Conservation (phyloP, 1,139 yeast genomes). For the Scheffersomyces cryptocercus region DNA sequence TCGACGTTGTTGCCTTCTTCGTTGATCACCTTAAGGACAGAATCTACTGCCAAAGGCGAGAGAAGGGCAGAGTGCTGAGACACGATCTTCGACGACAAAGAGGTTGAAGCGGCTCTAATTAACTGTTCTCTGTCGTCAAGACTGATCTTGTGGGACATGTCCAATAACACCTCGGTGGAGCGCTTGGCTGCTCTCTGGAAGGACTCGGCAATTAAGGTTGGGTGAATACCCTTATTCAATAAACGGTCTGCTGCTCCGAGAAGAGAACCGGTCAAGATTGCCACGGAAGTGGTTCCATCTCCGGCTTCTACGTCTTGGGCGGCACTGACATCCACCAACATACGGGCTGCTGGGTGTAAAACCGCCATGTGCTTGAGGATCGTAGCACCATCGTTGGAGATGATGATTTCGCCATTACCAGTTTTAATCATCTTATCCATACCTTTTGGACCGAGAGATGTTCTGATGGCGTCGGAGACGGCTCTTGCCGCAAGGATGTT, state of each 20-base stretch:
- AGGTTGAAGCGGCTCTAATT: slow-evolving; percentile 90
- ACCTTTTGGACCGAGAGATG: slow-evolving; percentile 97
- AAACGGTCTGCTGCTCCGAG: slow-evolving; percentile 93
- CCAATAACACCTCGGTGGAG: slow-evolving; percentile 80
- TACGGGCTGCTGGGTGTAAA: slow-evolving; percentile 96
- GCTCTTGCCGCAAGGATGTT: slow-evolving; percentile 96
- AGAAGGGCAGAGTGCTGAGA: slow-evolving; percentile 83
- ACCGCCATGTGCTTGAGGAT: slow-evolving; percentile 97
- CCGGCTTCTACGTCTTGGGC: slow-evolving; percentile 99
- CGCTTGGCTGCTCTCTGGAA: slow-evolving; percentile 92
- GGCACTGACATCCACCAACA: slow-evolving; percentile 95
- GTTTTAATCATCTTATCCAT: slow-evolving; percentile 99
- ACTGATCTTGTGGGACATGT: slow-evolving; percentile 78
- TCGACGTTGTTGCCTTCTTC: slow-evolving; percentile 70
- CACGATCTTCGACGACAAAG: slow-evolving; percentile 91
- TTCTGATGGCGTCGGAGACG: slow-evolving; percentile 96
- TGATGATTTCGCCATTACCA: slow-evolving; percentile 86
- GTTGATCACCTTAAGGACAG: slow-evolving; percentile 77
- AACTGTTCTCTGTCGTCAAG: slow-evolving; percentile 78
- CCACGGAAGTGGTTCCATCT: slow-evolving; percentile 98
- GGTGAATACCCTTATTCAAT: slow-evolving; percentile 90
- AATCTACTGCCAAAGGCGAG: slow-evolving; percentile 94
- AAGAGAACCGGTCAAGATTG: slow-evolving; percentile 90
- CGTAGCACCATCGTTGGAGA: slow-evolving; percentile 97
- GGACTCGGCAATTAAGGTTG: slow-evolving; percentile 91